Percentiles rank a stretch among this genome's conserved stretches.
phyloP scores from a whole-genome alignment of 169 alveolate genomes.

The Plasmodium gonderi region DNA sequence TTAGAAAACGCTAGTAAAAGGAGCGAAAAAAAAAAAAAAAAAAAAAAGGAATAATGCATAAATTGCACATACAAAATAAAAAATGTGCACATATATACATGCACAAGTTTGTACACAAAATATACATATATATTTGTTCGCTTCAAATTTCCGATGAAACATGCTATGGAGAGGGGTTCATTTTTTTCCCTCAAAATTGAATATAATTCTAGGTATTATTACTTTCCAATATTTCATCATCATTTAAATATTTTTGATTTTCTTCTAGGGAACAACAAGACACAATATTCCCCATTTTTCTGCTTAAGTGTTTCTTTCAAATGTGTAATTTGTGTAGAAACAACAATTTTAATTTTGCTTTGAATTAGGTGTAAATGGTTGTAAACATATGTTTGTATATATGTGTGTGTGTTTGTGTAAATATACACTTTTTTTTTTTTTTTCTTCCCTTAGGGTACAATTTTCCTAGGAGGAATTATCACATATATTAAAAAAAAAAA shows the following conservation, averaged over 20 bases:
- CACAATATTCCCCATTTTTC: slow-evolving; percentile 68
- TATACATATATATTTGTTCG: not conserved
- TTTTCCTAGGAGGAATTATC: not conserved
- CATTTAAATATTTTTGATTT: slow-evolving; percentile 65
- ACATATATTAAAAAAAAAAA: not conserved
- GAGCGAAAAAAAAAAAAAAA: not conserved
- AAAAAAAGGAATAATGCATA: not conserved
- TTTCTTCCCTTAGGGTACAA: not conserved
- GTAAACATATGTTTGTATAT: not conserved
- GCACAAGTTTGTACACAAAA: not conserved
- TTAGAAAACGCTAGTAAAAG: slow-evolving; percentile 40
- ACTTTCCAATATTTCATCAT: slow-evolving; percentile 73
- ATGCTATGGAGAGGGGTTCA: not conserved
- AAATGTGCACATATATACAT: not conserved
- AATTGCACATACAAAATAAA: not conserved
- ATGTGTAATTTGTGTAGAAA: slow-evolving; percentile 8
- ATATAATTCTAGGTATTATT: slow-evolving; percentile 11
- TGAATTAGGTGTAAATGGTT: slow-evolving; percentile 6
- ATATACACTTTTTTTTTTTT: not conserved
- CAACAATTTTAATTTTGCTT: slow-evolving; percentile 2
- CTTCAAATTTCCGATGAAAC: not conserved
- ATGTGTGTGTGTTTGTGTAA: not conserved
- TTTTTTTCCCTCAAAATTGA: not conserved
- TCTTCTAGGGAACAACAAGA: slow-evolving; percentile 74
- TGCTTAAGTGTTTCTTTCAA: not conserved